These are phyloP conservation scores for Carnegiea gigantea DNA, from an alignment of 179 eudicot species.

Conservation along the genomic window DNA sequence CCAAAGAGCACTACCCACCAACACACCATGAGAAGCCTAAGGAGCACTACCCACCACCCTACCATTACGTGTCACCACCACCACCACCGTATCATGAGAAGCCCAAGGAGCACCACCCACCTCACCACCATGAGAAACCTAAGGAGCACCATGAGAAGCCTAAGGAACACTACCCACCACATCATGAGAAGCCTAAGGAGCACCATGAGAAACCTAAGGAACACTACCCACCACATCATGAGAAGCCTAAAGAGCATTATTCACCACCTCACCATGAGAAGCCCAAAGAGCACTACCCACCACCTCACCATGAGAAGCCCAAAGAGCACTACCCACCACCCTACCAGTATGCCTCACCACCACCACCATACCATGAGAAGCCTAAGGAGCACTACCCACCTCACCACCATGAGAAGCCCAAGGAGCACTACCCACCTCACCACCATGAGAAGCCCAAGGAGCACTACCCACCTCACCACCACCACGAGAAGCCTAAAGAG, in stretches of 20 bases:
- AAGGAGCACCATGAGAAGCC: neutral
- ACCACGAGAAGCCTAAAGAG: constrained; percentile 13
- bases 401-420: neutral
- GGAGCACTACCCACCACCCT: neutral
- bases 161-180: neutral
- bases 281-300: neutral
- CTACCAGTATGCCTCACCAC: neutral
- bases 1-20: neutral
- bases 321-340: neutral
- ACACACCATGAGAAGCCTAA: neutral
- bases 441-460: constrained; percentile 18
- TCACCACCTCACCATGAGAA: neutral
- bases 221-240: neutral
- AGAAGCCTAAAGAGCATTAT: neutral
- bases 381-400: constrained; percentile 6
- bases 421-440: neutral
- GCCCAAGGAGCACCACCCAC: neutral
- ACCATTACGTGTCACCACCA: neutral
- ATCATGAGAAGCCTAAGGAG: neutral
- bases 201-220: neutral
- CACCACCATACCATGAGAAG: constrained; percentile 1
- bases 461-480: neutral
- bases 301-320: constrained; percentile 1
- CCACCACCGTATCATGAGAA: neutral
- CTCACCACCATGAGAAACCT: neutral